Conservation (phyloP, 2,329 filamentous ascomycete species). For the Conoideocrella luteorostrata region DNA sequence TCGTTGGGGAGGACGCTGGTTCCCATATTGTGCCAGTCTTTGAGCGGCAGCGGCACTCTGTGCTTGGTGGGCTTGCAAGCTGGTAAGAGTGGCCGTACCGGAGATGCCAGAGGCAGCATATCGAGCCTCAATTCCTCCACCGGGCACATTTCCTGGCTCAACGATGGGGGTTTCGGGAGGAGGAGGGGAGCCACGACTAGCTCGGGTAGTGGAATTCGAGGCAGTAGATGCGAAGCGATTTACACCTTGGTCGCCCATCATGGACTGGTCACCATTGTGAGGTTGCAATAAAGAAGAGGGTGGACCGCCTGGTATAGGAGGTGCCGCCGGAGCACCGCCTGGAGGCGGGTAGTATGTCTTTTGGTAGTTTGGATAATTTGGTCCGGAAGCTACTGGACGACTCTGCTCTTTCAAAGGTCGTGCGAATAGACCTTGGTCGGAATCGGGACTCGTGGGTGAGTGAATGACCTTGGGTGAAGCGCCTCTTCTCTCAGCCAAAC, state of each 20-base stretch:
- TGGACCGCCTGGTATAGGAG: constrained; percentile 27
- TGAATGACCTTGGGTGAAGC: constrained; percentile 77
- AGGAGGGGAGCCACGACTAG: constrained; percentile 85
- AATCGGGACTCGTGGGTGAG: constrained; percentile 71
- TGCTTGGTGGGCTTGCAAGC: constrained; percentile 52
- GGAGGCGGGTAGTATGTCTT: constrained; percentile 57
- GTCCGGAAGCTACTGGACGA: constrained; percentile 32
- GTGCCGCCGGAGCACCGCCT: constrained; percentile 26
- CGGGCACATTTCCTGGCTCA: constrained; percentile 62
- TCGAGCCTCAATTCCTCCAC: constrained; percentile 80
- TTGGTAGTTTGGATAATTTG: constrained; percentile 44
- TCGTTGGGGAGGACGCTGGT: constrained; percentile 36
- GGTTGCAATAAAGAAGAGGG: constrained; percentile 15
- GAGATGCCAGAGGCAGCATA: constrained; percentile 90
- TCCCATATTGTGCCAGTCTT: constrained; percentile 69
- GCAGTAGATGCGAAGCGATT: constrained; percentile 72
- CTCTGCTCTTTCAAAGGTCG: constrained; percentile 46
- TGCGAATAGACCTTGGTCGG: constrained; percentile 75
- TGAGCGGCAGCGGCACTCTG: constrained; percentile 77
- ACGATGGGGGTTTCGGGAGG: constrained; percentile 87
- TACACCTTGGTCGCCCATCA: constrained; percentile 41
- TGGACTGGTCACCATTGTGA: constrained; percentile 16
- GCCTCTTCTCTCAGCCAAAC: constrained; percentile 74
- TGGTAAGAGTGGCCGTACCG: constrained; percentile 74
- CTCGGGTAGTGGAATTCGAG: constrained; percentile 87